Evolutionary conservation across 129 eudicot species (phyloP).

Genomic region (Escallonia rubra): DNA sequence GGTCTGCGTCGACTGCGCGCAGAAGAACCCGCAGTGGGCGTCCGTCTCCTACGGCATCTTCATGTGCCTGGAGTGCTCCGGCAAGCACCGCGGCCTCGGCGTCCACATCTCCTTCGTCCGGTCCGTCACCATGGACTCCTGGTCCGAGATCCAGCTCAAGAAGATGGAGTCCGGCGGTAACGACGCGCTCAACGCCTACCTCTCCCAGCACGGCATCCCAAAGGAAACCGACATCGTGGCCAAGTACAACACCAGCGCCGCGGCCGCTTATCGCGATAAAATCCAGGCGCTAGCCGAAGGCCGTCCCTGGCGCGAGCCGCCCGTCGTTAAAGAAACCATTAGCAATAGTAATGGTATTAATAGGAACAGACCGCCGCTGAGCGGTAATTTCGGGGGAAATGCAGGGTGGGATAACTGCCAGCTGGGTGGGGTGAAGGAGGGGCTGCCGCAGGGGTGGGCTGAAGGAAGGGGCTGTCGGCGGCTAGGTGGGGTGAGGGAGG

Average conservation of each 20-base stretch:
- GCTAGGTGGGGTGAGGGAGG: too few relatives aligned
- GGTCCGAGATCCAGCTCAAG: conserved; percentile 87
- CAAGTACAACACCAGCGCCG: conserved; percentile 67
- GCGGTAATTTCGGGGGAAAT: conserved; percentile 13
- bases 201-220: conserved; percentile 45
- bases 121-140: conserved; percentile 93
- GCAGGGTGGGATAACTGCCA: conserved; percentile 82
- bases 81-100: conserved; percentile 94
- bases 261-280: neutral
- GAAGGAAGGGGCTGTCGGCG: too few relatives aligned
- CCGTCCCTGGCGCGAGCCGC: conserved; percentile 11
- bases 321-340: conserved; percentile 26
- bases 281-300: conserved; percentile 15
- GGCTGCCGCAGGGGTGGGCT: too few relatives aligned
- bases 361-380: conserved; percentile 30
- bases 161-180: conserved; percentile 90
- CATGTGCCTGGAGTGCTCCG: conserved; percentile 91
- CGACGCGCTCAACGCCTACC: conserved; percentile 46
- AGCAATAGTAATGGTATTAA: conserved; percentile 5
- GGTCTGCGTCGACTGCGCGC: conserved; percentile 88
- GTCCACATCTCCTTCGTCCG: conserved; percentile 89
- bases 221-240: conserved; percentile 63
- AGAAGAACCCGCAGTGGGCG: conserved; percentile 96
- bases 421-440: too few relatives aligned
- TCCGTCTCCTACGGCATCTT: conserved; percentile 81